phyloP scores from a whole-genome alignment of 208 protist species.

The Trypanosoma boissoni region DNA sequence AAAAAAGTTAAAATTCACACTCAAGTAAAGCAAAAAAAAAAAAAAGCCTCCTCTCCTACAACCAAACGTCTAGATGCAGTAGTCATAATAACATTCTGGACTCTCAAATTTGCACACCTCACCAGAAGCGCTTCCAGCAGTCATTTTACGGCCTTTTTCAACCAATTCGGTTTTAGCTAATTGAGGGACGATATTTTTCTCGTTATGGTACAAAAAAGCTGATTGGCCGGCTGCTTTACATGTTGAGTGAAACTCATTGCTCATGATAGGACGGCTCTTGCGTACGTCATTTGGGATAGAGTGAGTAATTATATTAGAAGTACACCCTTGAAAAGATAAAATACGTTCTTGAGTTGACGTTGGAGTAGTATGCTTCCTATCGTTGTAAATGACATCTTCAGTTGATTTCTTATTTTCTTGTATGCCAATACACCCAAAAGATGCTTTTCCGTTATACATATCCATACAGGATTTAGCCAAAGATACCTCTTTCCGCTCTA shows the following conservation, averaged over 20 bases:
- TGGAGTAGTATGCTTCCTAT: too few species aligned
- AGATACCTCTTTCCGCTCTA: too few species aligned
- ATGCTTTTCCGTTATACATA: too few species aligned
- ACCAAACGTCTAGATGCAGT: conserved; percentile 35
- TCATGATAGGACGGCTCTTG: conserved; percentile 33
- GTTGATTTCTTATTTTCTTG: too few species aligned
- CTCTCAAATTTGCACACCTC: background rate
- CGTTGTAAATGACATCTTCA: too few species aligned
- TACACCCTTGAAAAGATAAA: background rate
- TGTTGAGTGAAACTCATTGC: conserved; percentile 55
- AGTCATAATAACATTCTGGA: conserved; percentile 23
- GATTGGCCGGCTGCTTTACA: conserved; percentile 35
- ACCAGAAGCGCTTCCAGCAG: background rate
- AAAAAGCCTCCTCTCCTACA: background rate
- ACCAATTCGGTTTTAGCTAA: conserved; percentile 15
- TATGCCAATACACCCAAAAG: too few species aligned
- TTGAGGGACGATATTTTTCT: conserved; percentile 54
- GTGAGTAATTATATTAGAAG: background rate
- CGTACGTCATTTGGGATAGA: conserved; percentile 3
- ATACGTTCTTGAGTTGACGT: too few species aligned
- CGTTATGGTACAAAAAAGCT: conserved; percentile 43
- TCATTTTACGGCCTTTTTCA: background rate
- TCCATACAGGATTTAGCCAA: too few species aligned
- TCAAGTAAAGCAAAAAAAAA: conserved; percentile 2
- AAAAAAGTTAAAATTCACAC: conserved; percentile 18